Evolutionary conservation across 164 flowering plant genomes (phyloP).

Genomic region (Chimonanthus salicifolius): DNA sequence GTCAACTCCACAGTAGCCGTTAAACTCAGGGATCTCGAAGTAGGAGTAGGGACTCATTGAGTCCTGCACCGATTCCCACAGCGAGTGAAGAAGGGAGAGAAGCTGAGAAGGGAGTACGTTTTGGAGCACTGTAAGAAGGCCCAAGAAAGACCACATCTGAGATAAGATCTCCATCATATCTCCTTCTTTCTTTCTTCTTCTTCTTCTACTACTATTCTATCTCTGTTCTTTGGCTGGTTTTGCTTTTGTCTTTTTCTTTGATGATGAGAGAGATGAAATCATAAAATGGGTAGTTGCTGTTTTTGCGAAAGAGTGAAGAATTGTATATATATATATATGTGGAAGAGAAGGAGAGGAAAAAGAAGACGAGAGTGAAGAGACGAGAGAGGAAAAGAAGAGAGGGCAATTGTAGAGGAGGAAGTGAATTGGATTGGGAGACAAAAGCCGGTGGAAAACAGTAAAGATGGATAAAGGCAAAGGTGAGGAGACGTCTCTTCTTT

Average conservation of each 20-base stretch:
- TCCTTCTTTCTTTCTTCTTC: not conserved
- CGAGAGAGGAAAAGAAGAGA: too few species aligned
- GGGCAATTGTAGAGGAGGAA: not conserved
- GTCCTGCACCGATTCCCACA: slow-evolving; percentile 54
- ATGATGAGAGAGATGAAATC: not conserved
- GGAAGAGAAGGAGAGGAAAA: not conserved
- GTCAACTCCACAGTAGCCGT: slow-evolving; percentile 60
- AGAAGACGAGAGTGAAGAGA: not conserved
- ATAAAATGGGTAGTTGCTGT: not conserved
- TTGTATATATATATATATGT: not conserved
- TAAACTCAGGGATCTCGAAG: slow-evolving; percentile 65
- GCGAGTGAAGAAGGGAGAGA: slow-evolving; percentile 46
- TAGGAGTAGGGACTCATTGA: slow-evolving; percentile 42
- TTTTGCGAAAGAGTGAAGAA: not conserved
- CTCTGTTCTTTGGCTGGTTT: not conserved
- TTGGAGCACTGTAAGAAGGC: slow-evolving; percentile 65
- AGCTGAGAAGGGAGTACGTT: slow-evolving; percentile 56
- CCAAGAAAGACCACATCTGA: slow-evolving; percentile 61
- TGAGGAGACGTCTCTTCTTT: slow-evolving; percentile 11
- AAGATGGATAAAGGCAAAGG: slow-evolving; percentile 20
- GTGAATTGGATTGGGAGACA: not conserved
- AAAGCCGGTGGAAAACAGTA: not conserved
- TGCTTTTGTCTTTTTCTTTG: not conserved
- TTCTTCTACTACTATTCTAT: not conserved
- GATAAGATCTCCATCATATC: slow-evolving; percentile 50